Percentiles rank a stretch among this genome's conserved stretches.
Evolutionary conservation across 2,329 filamentous ascomycete species (phyloP).

Genomic region (Cercospora beticola): DNA sequence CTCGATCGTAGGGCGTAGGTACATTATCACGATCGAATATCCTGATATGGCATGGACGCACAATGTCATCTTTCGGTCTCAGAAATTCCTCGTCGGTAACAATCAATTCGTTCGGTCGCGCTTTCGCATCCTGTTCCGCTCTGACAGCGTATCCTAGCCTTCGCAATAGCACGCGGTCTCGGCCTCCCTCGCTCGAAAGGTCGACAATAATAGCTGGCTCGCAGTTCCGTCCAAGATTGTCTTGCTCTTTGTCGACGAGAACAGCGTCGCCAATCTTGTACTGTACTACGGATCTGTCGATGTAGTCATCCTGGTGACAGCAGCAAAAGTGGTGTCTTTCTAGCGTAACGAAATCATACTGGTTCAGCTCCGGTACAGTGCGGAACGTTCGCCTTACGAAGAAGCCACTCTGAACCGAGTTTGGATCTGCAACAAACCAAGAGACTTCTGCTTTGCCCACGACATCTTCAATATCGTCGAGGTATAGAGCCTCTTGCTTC

Average conservation of each 20-base stretch:
- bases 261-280: slow-evolving; percentile 62
- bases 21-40: slow-evolving; percentile 49
- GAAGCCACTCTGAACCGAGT: slow-evolving; percentile 49
- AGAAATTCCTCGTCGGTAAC: slow-evolving; percentile 52
- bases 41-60: slow-evolving; percentile 61
- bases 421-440: slow-evolving; percentile 55
- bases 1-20: slow-evolving; percentile 62
- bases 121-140: neutral
- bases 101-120: slow-evolving; percentile 59
- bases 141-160: slow-evolving; percentile 12
- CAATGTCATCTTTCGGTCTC: slow-evolving; percentile 43
- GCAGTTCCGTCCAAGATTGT: slow-evolving; percentile 32
- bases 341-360: slow-evolving; percentile 61
- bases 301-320: slow-evolving; percentile 33
- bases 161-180: slow-evolving; percentile 19
- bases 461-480: slow-evolving; percentile 61
- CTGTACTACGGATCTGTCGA: slow-evolving; percentile 13
- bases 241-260: slow-evolving; percentile 43
- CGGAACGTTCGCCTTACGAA: slow-evolving; percentile 72
- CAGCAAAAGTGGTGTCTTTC: slow-evolving; percentile 51
- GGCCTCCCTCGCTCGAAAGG: slow-evolving; percentile 39
- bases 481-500: slow-evolving; percentile 49
- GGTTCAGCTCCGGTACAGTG: slow-evolving; percentile 46
- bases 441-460: slow-evolving; percentile 58
- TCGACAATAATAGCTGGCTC: slow-evolving; percentile 63